A percentile compares a stretch with the other conserved stretches of the same genome.
Evolutionary conservation across 2,329 filamentous ascomycete species (phyloP).

Genomic region (Pseudogymnoascus sp.): DNA sequence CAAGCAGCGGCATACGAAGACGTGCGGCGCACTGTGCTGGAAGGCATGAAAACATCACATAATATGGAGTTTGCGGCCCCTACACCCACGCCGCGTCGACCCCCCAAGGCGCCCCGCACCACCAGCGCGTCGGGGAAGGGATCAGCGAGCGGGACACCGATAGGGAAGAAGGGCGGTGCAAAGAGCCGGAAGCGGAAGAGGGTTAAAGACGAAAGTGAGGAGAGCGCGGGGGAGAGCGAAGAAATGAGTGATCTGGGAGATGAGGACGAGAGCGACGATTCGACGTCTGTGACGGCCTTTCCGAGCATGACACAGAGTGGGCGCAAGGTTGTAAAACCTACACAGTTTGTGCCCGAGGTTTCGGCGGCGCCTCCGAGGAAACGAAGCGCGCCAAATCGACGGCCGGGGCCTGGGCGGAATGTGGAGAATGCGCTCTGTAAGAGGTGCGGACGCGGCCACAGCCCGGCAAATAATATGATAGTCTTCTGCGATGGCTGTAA

Average conservation of each 20-base stretch:
- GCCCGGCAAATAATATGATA: conserved; percentile 67
- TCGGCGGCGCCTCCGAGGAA: conserved; percentile 35
- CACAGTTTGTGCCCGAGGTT: conserved; percentile 52
- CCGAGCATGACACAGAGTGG: conserved; percentile 69
- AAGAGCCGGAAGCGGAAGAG: conserved; percentile 25
- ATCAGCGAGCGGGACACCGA: conserved; percentile 10
- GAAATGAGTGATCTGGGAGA: conserved; percentile 28
- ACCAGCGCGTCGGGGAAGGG: conserved; percentile 14
- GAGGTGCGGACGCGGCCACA: conserved; percentile 63
- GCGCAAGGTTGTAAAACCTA: conserved; percentile 59
- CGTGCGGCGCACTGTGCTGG: conserved; percentile 28
- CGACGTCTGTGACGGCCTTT: conserved; percentile 43
- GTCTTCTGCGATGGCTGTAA: conserved; percentile 83
- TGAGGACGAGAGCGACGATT: conserved; percentile 30
- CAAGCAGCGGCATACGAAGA: conserved; percentile 27
- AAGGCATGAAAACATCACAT: conserved; percentile 29
- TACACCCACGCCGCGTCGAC: conserved; percentile 10
- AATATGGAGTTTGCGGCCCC: conserved; percentile 27
- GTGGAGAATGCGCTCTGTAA: conserved; percentile 57
- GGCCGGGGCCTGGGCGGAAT: conserved; percentile 28
- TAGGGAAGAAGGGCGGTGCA: conserved; percentile 11
- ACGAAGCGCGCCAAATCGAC: conserved; percentile 46
- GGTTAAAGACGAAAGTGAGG: conserved; percentile 19
- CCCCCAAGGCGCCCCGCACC: conserved; percentile 10
- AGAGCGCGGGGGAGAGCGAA: conserved; percentile 26